Base-by-base conservation (phyloP, 2,329 filamentous ascomycete genomes). In the Xylaria arbuscula region DNA sequence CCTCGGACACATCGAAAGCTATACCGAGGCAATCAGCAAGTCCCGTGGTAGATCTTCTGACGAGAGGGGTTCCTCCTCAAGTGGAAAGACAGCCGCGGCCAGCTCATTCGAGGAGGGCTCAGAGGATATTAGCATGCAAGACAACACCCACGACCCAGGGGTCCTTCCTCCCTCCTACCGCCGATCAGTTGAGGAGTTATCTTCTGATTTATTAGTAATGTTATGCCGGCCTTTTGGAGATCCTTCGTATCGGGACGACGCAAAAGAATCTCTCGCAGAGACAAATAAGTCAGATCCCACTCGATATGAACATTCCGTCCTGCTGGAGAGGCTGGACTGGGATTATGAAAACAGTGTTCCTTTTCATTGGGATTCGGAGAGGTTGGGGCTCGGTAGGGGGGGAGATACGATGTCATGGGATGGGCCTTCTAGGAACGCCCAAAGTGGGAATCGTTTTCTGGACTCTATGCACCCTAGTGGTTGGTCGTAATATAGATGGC, bases 391-490 rank as follows among this genome's bases (percentile, higher is more conserved):
- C 19, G 34, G 47, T 10, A 15, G 8, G 11, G 19, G 38, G 19
- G 59, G 19, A 13, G 17, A 7, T 22, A 3, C 1, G 51, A 22
- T 36, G 51, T 38, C 17, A 10, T n/a, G 51, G 3, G n/a, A 54
- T 32, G 32, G 10, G 17, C 53, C 19, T 45, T 11, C 6, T 1
- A 17, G 15, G 17, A 45, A 24, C 48, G 22, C 22, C 3, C 47
- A 34, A 22, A 24, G 11, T 7, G 47, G 32, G 6, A 60, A 60
- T 48, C 47, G 47, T 32, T 53, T 61, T 47, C 42, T 61, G 22
- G 58, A 42, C 47, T 61, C 58, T n/a, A 42, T 22, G 22, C 47
- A 53, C 19, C 58, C 45, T n/a, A 51, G 34, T 42, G 47, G 58
- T 40, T 53, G 34, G 45, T 11, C 34, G 19, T 53, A 40, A 15